Percentiles rank a stretch among this genome's conserved stretches.
phyloP scores from a whole-genome alignment of 257 asterid species.

The Galeopsis tetrahit region DNA sequence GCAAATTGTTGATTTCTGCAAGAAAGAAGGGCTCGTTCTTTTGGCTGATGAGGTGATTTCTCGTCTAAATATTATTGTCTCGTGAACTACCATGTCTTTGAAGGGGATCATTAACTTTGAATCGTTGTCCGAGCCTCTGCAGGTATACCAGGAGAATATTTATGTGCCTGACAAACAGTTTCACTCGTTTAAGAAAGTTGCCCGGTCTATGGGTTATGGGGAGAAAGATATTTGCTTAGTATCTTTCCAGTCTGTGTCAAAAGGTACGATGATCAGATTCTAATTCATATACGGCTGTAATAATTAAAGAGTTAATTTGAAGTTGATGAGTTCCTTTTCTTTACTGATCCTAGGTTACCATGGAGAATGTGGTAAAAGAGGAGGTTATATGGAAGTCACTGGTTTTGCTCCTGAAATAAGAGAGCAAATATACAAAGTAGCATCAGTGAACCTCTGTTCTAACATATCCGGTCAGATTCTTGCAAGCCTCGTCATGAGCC shows the following conservation, averaged over 20 bases:
- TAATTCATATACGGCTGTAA: background rate
- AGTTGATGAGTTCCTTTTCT: conserved; percentile 12
- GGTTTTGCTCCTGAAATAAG: conserved; percentile 86
- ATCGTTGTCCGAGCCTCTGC: conserved; percentile 31
- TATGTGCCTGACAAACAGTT: conserved; percentile 96
- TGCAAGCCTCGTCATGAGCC: conserved; percentile 92
- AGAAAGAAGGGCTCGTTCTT: conserved; percentile 95
- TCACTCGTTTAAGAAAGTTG: conserved; percentile 87
- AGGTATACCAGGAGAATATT: conserved; percentile 94
- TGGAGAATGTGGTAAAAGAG: conserved; percentile 98
- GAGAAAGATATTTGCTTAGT: conserved; percentile 82
- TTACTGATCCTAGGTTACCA: conserved; percentile 62
- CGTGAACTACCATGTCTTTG: conserved; percentile 1
- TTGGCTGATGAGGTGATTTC: conserved; percentile 90
- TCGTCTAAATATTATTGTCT: background rate
- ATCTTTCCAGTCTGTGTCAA: conserved; percentile 94
- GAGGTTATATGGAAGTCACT: conserved; percentile 97
- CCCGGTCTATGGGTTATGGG: conserved; percentile 83
- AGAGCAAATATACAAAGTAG: conserved; percentile 92
- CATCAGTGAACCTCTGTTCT: conserved; percentile 94
- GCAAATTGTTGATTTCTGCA: conserved; percentile 93
- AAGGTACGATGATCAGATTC: conserved; percentile 54
- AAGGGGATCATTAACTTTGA: background rate
- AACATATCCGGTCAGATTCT: conserved; percentile 97
- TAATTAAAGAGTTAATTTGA: conserved; percentile 11